phyloP scores from a whole-genome alignment of 441 rosid genomes.

The California macrophylla region DNA sequence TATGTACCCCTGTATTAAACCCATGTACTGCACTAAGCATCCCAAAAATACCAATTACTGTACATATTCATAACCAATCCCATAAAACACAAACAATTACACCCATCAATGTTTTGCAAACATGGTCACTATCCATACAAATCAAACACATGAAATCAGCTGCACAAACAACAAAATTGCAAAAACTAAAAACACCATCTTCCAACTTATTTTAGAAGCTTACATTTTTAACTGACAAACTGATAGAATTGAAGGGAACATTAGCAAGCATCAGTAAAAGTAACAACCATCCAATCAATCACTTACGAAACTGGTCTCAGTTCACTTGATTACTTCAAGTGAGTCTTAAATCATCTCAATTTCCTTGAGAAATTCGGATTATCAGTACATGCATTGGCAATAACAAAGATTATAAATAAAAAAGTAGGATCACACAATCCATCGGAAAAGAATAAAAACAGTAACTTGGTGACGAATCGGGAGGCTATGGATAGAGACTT shows the following conservation, averaged over 20 bases:
- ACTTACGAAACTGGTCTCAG: background rate
- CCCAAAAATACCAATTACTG: background rate
- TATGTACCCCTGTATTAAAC: background rate
- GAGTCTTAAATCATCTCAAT: background rate
- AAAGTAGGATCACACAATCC: too few relatives aligned
- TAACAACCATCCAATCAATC: background rate
- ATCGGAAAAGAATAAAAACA: too few relatives aligned
- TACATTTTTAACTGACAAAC: background rate
- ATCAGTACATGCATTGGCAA: background rate
- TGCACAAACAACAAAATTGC: background rate
- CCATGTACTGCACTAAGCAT: conserved; percentile 1
- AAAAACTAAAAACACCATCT: background rate
- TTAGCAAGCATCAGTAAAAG: background rate
- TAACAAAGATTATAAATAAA: too few relatives aligned
- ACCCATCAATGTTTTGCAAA: background rate
- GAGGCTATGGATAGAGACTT: background rate
- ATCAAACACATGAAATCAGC: background rate
- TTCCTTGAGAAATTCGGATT: background rate
- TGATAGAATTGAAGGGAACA: background rate
- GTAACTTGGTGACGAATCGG: background rate
- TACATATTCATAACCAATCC: background rate
- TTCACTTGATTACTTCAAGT: background rate
- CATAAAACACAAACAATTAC: background rate
- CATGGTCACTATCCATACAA: background rate
- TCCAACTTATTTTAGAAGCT: background rate